Conservation (phyloP, 495 filamentous ascomycete genomes). For the Thozetella sp. region DNA sequence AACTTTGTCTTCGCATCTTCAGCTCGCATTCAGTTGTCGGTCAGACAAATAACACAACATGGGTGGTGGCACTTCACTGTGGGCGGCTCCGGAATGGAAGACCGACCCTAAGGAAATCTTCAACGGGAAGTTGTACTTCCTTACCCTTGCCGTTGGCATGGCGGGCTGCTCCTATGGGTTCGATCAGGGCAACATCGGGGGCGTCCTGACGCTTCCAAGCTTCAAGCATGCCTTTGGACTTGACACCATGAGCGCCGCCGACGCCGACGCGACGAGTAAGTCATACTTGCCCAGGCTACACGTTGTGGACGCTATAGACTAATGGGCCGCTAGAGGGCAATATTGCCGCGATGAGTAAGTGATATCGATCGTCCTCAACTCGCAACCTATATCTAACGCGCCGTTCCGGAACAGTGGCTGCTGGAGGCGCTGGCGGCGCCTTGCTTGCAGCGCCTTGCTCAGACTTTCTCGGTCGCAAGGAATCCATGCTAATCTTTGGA, state of each 20-base stretch:
- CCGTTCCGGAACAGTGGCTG: background rate
- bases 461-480: background rate
- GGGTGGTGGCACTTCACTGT: background rate
- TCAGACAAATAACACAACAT: background rate
- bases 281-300: background rate
- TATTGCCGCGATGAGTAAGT: background rate
- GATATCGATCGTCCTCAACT: background rate
- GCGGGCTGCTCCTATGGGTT: background rate
- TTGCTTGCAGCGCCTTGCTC: background rate
- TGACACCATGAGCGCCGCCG: background rate
- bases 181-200: conserved; percentile 2
- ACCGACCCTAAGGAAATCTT: background rate
- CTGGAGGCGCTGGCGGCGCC: background rate
- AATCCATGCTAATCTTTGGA: background rate
- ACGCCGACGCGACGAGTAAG: background rate
- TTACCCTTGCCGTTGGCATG: background rate
- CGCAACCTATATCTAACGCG: background rate
- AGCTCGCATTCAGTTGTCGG: too few species aligned
- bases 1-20: background rate
- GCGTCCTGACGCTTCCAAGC: background rate
- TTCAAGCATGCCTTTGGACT: background rate
- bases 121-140: background rate
- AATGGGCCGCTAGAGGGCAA: too few species aligned
- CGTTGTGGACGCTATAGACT: background rate
- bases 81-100: conserved; percentile 1